These are phyloP conservation scores for Aspergillus sp. DNA, from an alignment of 2,329 filamentous ascomycete genomes.

Conservation along the genomic window DNA sequence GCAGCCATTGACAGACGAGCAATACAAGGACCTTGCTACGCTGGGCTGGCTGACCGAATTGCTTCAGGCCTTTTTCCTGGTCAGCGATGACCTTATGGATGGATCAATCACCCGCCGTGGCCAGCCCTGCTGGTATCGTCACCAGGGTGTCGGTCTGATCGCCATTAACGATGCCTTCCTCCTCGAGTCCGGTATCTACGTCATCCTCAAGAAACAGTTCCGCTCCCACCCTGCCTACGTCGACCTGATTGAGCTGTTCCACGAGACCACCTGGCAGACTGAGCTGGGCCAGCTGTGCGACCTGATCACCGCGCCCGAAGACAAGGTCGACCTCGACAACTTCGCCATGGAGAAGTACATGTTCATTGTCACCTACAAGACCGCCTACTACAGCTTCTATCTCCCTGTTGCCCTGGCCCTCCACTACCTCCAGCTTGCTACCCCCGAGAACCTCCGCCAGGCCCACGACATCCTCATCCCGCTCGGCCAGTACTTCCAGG, in stretches of 20 bases:
- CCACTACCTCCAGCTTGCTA: constrained; percentile 80
- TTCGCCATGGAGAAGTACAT: constrained; percentile 90
- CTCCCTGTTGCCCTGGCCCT: constrained; percentile 90
- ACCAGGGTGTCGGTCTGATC: constrained; percentile 85
- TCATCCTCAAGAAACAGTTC: constrained; percentile 92
- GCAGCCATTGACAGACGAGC: constrained; percentile 69
- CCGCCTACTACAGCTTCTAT: constrained; percentile 98
- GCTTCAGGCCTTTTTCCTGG: constrained; percentile 97
- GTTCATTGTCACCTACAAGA: constrained; percentile 99
- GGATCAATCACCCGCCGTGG: constrained; percentile 89
- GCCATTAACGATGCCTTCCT: constrained; percentile 99
- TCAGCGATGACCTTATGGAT: constrained; percentile 99
- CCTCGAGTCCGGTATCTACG: constrained; percentile 87
- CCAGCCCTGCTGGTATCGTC: constrained; percentile 94
- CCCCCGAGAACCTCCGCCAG: constrained; percentile 82
- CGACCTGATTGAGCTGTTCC: constrained; percentile 93
- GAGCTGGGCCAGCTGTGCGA: constrained; percentile 95
- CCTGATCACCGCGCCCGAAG: constrained; percentile 91
- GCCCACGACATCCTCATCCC: constrained; percentile 91
- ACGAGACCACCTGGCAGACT: constrained; percentile 90
- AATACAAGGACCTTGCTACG: constrained; percentile 85
- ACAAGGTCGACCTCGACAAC: constrained; percentile 87
- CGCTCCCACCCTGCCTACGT: constrained; percentile 81
- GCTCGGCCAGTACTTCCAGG: constrained; percentile 98
- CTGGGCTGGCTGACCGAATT: constrained; percentile 98